Percentiles rank a stretch among this genome's conserved stretches.
Conservation (phyloP, 192 early-diverging fungal species). For the Umbelopsis isabellina region DNA sequence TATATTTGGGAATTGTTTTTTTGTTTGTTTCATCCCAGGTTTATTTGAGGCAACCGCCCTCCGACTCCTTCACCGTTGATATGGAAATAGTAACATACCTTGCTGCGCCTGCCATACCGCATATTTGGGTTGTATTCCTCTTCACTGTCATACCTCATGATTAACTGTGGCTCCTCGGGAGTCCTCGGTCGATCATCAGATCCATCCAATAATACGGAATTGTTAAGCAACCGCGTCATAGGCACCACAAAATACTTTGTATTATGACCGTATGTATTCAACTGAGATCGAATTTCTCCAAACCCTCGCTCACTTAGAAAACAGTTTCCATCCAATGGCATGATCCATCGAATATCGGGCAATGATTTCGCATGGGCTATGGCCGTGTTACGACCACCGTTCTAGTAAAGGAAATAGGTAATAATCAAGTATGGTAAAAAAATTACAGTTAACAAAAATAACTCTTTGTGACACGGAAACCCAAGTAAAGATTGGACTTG, state of each 20-base stretch:
- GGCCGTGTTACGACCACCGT: constrained; percentile 63
- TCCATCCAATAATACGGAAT: constrained; percentile 53
- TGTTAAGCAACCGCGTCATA: constrained; percentile 63
- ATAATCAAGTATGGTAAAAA: constrained; percentile 17
- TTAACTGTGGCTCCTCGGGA: constrained; percentile 65
- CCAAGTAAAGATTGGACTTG: too few relatives aligned
- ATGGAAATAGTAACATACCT: constrained; percentile 44
- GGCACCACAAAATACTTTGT: constrained; percentile 66
- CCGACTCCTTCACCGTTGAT: too few relatives aligned
- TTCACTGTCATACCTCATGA: constrained; percentile 58
- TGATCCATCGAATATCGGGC: constrained; percentile 57
- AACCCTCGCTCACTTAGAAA: constrained; percentile 58
- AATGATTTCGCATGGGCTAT: constrained; percentile 53
- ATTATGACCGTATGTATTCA: constrained; percentile 47
- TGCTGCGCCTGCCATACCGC: constrained; percentile 67
- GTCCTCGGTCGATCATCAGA: constrained; percentile 56
- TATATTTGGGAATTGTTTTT: neutral
- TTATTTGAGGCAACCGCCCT: too few relatives aligned
- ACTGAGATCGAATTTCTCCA: constrained; percentile 53
- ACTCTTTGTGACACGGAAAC: neutral
- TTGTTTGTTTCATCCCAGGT: too few relatives aligned
- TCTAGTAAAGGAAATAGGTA: constrained; percentile 39
- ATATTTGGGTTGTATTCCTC: constrained; percentile 62
- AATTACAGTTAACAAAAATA: constrained; percentile 25
- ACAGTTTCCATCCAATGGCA: constrained; percentile 69